Conservation (phyloP, 2,329 filamentous ascomycete genomes). For the Nothopassalora personata region DNA sequence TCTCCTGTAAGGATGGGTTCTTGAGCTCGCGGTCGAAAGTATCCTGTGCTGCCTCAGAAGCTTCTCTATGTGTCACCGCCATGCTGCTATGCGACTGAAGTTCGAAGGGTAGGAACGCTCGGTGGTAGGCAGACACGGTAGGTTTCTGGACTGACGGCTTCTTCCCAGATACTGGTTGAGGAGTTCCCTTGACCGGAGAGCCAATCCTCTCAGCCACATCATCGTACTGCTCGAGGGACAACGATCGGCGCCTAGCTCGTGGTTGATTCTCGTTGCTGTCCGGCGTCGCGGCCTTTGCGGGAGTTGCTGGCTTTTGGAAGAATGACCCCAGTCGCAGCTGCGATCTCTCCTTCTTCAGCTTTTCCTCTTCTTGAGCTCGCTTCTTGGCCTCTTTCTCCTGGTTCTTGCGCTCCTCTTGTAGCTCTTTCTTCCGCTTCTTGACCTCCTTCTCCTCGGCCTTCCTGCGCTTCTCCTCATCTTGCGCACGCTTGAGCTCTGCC, state of each 20-base stretch:
- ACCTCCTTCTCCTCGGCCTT: constrained; percentile 28
- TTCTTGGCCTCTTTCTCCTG: constrained; percentile 35
- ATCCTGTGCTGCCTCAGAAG: constrained; percentile 24
- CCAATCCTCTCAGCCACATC: constrained; percentile 23
- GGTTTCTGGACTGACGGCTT: constrained; percentile 23
- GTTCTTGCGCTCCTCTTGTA: constrained; percentile 41
- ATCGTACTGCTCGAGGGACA: constrained; percentile 32
- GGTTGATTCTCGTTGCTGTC: constrained; percentile 13
- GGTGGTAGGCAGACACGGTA: constrained; percentile 44
- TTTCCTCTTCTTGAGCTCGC: constrained; percentile 27
- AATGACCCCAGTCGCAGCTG: constrained; percentile 40
- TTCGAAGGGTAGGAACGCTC: constrained; percentile 75
- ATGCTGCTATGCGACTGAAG: constrained; percentile 67
- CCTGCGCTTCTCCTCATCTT: constrained; percentile 34
- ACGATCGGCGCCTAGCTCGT: constrained; percentile 33
- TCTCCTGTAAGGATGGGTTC: constrained; percentile 26
- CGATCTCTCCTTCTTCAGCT: constrained; percentile 29
- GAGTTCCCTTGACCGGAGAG: constrained; percentile 25
- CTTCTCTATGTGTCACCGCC: constrained; percentile 44
- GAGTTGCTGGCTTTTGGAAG: constrained; percentile 38
- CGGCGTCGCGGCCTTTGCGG: constrained; percentile 20
- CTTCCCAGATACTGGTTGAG: constrained; percentile 10
- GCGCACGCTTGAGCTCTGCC: constrained; percentile 35
- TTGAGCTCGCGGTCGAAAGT: constrained; percentile 29
- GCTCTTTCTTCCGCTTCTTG: constrained; percentile 32